Conservation (phyloP, 176 grass and related monocot species). For the Microstegium vimineum region DNA sequence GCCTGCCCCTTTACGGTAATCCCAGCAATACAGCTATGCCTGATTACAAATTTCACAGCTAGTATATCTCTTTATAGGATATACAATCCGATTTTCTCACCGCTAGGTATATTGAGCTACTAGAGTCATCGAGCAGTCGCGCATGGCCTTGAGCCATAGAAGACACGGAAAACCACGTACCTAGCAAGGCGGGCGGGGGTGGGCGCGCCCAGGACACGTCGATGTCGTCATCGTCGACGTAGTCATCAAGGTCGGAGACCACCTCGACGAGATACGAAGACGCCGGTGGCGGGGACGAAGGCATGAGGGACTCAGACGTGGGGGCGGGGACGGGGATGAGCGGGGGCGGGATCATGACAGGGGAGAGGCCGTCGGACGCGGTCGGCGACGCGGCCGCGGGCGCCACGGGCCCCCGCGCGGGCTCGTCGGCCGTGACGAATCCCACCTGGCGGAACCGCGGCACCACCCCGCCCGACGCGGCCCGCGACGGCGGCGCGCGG, state of each 20-base stretch:
- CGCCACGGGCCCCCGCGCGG: not conserved
- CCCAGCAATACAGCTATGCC: not conserved
- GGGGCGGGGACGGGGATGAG: conserved; percentile 14
- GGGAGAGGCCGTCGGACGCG: conserved; percentile 33
- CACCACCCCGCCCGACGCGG: conserved; percentile 35
- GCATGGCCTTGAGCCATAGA: not conserved
- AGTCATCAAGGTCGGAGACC: conserved; percentile 18
- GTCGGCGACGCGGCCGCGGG: not conserved
- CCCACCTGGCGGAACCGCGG: conserved; percentile 73
- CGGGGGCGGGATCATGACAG: conserved; percentile 76
- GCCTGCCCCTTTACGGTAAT: not conserved
- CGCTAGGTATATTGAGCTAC: not conserved
- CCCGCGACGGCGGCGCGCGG: conserved; percentile 19
- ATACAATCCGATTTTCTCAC: not conserved
- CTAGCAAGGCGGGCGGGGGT: not conserved
- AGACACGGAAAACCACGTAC: not conserved
- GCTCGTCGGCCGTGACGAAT: conserved; percentile 42
- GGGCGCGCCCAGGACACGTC: conserved; percentile 26
- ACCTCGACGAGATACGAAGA: not conserved
- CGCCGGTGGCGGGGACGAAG: conserved; percentile 1
- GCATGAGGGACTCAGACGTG: not conserved
- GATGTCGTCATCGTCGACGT: conserved; percentile 23
- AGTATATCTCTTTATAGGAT: not conserved
- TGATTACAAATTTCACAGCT: not conserved
- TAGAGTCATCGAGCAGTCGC: not conserved